Conservation (phyloP, 108 stramenopile genomes). For the Skeletonema tropicum region DNA sequence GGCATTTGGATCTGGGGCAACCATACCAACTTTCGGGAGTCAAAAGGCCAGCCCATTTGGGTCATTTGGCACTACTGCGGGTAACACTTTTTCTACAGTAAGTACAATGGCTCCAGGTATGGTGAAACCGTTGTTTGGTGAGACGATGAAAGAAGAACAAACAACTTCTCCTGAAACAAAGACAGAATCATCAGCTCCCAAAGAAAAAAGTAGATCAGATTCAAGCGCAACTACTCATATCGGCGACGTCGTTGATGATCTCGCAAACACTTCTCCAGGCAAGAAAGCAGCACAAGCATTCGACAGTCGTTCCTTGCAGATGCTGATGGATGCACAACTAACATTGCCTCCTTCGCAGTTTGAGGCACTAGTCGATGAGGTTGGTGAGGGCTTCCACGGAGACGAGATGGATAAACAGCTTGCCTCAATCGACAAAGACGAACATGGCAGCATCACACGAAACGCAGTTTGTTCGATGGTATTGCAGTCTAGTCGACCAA, state of each 20-base stretch:
- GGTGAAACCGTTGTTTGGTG: constrained; percentile 46
- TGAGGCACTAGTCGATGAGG: constrained; percentile 69
- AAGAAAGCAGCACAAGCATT: constrained; percentile 50
- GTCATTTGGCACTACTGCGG: constrained; percentile 11
- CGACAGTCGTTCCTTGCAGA: constrained; percentile 59
- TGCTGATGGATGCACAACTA: constrained; percentile 26
- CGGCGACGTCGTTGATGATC: background rate
- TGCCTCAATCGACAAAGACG: constrained; percentile 54
- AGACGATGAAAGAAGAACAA: background rate
- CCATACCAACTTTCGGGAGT: constrained; percentile 17
- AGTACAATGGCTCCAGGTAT: constrained; percentile 12
- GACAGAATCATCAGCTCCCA: constrained; percentile 1
- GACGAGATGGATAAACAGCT: constrained; percentile 78
- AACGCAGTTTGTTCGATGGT: constrained; percentile 74
- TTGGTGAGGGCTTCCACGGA: constrained; percentile 89
- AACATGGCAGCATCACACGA: constrained; percentile 50
- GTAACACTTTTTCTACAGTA: background rate
- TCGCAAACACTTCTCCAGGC: constrained; percentile 16
- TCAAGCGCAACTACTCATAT: background rate
- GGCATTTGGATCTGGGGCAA: constrained; percentile 33
- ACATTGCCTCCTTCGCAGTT: constrained; percentile 54
- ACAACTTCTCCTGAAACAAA: background rate
- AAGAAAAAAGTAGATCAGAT: background rate
- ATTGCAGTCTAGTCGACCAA: constrained; percentile 54
- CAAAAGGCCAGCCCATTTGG: constrained; percentile 21